Conservation (phyloP, 495 filamentous ascomycete genomes). For the Amniculicola lignicola region DNA sequence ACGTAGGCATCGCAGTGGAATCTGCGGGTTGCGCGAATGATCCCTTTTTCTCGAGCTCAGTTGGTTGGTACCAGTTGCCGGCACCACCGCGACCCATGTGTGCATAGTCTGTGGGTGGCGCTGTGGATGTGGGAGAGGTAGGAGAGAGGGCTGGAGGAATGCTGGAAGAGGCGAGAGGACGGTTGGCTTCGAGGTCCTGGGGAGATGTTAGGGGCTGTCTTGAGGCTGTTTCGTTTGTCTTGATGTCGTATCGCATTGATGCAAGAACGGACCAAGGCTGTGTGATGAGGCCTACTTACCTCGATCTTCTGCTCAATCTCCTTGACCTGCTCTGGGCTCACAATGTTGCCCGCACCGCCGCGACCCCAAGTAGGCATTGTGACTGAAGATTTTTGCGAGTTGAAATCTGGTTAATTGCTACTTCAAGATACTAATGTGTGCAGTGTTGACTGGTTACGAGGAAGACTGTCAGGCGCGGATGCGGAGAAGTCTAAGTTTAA, state of each 20-base stretch:
- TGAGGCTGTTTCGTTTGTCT: too few relatives aligned
- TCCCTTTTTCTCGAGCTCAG: slow-evolving; percentile 33
- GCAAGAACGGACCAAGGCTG: too few relatives aligned
- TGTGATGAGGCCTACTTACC: too few relatives aligned
- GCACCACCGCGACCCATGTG: slow-evolving; percentile 59
- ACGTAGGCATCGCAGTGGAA: slow-evolving; percentile 31
- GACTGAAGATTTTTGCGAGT: too few relatives aligned
- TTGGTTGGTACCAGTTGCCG: slow-evolving; percentile 55
- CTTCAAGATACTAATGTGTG: too few relatives aligned
- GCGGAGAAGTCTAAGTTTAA: neutral
- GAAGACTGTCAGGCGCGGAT: neutral
- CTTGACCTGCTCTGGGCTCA: slow-evolving; percentile 52
- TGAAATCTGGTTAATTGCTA: too few relatives aligned
- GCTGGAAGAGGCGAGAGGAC: slow-evolving; percentile 20
- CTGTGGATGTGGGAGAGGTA: slow-evolving; percentile 11
- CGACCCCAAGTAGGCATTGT: slow-evolving; percentile 45
- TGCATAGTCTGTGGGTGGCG: slow-evolving; percentile 41
- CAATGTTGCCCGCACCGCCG: slow-evolving; percentile 65
- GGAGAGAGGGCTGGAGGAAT: slow-evolving; percentile 19
- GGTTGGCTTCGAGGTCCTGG: slow-evolving; percentile 39
- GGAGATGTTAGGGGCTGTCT: neutral
- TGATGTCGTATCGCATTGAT: too few relatives aligned
- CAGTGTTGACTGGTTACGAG: too few relatives aligned
- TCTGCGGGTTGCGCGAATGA: slow-evolving; percentile 32
- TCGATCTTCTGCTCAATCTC: slow-evolving; percentile 39